A percentile compares a stretch with the other conserved stretches of the same genome.
Evolutionary conservation across 202 grass and related monocot species (phyloP).

Genomic region (Saccharum hybrid): DNA sequence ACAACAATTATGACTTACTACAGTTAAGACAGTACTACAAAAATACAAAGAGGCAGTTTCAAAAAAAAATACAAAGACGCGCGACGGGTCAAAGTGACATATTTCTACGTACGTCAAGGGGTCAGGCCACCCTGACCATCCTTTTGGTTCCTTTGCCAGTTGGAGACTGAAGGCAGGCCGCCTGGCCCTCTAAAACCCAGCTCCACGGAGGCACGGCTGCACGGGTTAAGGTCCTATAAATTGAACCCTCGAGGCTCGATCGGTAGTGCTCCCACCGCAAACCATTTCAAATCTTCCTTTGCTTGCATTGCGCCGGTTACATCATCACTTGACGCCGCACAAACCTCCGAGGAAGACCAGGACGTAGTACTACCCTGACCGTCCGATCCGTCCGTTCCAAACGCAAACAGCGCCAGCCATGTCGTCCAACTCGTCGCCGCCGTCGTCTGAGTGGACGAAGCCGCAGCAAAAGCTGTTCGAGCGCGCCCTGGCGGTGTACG

Average conservation of each 20-base stretch:
- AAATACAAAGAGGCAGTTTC: too few relatives aligned
- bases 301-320: constrained; percentile 15
- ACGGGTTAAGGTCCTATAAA: constrained; percentile 23
- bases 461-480: constrained; percentile 64
- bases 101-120: too few relatives aligned
- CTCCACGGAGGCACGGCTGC: neutral
- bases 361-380: neutral
- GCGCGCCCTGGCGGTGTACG: constrained; percentile 58
- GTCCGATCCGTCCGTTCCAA: neutral
- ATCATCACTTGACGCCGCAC: neutral
- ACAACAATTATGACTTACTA: neutral
- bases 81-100: neutral
- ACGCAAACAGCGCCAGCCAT: too few relatives aligned
- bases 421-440: constrained; percentile 28
- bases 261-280: neutral
- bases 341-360: neutral
- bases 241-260: neutral
- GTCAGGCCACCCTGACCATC: neutral
- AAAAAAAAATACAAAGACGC: neutral
- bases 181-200: neutral
- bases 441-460: constrained; percentile 45
- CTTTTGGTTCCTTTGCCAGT: neutral
- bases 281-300: constrained; percentile 17
- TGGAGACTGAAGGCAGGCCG: neutral
- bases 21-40: neutral